phyloP scores from a whole-genome alignment of 2,329 filamentous ascomycete genomes.

The Aspergillus texensis region DNA sequence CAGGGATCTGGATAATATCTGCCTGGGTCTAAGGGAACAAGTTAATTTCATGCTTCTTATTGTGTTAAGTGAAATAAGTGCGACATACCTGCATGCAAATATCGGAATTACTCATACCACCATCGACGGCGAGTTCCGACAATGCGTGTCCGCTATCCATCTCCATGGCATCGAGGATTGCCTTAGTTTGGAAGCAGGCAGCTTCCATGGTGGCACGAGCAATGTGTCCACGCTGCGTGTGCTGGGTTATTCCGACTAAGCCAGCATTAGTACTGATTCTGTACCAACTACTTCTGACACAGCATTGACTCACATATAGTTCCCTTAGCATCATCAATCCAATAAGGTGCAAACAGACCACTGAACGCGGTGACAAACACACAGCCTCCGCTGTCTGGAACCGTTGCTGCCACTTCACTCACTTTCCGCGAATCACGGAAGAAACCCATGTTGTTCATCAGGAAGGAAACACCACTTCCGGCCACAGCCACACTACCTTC shows the following conservation, averaged over 20 bases:
- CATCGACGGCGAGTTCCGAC: constrained; percentile 77
- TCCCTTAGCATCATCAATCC: constrained; percentile 90
- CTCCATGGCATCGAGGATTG: constrained; percentile 89
- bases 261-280: constrained; percentile 11
- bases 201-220: constrained; percentile 88
- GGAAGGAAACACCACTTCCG: constrained; percentile 77
- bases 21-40: constrained; percentile 67
- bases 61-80: not conserved
- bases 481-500: constrained; percentile 84
- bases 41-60: constrained; percentile 16
- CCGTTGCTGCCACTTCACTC: constrained; percentile 64
- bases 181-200: constrained; percentile 89
- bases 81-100: constrained; percentile 75
- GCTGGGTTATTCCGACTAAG: constrained; percentile 76
- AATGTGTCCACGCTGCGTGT: constrained; percentile 83
- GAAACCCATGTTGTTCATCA: constrained; percentile 67
- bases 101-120: constrained; percentile 85
- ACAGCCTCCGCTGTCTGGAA: constrained; percentile 78
- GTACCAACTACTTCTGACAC: not conserved
- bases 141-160: constrained; percentile 78
- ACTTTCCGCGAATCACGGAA: constrained; percentile 65
- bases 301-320: constrained; percentile 66
- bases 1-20: constrained; percentile 79
- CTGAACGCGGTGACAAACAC: constrained; percentile 89
- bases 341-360: constrained; percentile 89